phyloP scores from a whole-genome alignment of 495 filamentous ascomycete species.

The Clavariopsis aquatica region DNA sequence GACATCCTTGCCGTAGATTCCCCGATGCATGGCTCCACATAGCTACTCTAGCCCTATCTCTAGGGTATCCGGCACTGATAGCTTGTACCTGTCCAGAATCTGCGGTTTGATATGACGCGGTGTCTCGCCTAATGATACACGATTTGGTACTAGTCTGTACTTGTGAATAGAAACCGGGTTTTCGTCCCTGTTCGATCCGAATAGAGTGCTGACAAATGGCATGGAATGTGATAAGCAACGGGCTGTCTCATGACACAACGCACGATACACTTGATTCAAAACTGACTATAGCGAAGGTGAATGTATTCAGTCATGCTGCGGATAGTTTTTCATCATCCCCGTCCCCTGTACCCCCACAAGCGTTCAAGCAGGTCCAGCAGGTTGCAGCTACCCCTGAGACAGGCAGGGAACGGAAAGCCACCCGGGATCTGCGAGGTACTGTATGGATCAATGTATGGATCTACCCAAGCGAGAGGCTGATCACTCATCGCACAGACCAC shows the following conservation, averaged over 20 bases:
- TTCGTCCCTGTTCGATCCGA: not conserved
- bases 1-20: not conserved
- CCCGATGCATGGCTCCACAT: not conserved
- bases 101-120: not conserved
- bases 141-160: not conserved
- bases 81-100: not conserved
- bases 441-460: too few species aligned
- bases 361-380: not conserved
- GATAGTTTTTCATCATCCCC: too few species aligned
- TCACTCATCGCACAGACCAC: not conserved
- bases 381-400: not conserved
- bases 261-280: not conserved
- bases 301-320: too few species aligned
- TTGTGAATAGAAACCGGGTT: not conserved
- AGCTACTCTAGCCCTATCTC: not conserved
- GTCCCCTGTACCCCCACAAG: not conserved
- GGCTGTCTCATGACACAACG: not conserved
- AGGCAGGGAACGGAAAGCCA: not conserved
- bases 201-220: not conserved
- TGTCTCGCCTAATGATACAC: not conserved
- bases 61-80: not conserved
- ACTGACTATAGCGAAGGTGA: not conserved
- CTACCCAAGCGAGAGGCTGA: not conserved
- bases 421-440: not conserved
- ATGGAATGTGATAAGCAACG: not conserved